Conservation (phyloP, 805 yeast species). For the Nakazawaea populi region DNA sequence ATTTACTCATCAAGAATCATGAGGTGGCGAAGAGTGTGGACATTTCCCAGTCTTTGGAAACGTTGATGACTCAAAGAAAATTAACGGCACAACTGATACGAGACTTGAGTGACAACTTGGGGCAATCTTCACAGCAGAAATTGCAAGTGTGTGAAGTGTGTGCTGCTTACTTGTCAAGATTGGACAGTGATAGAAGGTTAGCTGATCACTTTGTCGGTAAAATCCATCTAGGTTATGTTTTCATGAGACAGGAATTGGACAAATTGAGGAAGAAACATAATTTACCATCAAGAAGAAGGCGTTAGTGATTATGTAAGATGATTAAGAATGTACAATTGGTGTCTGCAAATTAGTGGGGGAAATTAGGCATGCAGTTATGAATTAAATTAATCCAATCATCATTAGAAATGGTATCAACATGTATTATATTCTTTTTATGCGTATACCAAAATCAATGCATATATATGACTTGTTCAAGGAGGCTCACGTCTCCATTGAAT, state of each 20-base stretch:
- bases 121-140: constrained; percentile 85
- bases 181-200: constrained; percentile 82
- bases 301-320: neutral
- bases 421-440: no score
- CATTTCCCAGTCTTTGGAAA: constrained; percentile 42
- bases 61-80: constrained; percentile 41
- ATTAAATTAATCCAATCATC: no score
- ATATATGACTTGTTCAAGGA: no score
- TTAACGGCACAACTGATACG: constrained; percentile 50
- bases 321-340: no score
- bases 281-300: constrained; percentile 1
- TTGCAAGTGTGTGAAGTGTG: constrained; percentile 86
- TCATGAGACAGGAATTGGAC: constrained; percentile 55
- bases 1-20: constrained; percentile 41
- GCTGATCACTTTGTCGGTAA: constrained; percentile 91
- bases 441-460: no score
- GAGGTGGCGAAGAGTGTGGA: constrained; percentile 45
- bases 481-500: no score
- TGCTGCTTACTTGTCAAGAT: constrained; percentile 79
- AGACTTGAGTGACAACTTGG: constrained; percentile 61
- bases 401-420: no score
- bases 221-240: constrained; percentile 76
- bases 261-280: constrained; percentile 25
- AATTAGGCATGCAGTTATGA: no score
- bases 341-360: no score